phyloP scores from a whole-genome alignment of 164 flowering plant genomes.

The Aristolochia californica region DNA sequence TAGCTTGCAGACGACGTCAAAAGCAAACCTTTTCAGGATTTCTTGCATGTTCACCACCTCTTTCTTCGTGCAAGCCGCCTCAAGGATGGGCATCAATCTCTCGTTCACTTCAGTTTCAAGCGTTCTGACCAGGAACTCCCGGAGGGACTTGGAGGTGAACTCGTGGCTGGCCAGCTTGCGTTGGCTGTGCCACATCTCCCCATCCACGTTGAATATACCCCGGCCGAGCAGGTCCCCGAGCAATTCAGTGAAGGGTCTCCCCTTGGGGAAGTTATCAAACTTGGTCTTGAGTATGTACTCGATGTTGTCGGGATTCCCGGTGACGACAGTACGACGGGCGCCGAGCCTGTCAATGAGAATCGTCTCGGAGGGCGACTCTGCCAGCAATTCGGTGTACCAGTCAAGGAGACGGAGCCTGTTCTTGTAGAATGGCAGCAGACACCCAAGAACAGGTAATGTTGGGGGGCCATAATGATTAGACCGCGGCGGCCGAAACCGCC shows the following conservation, averaged over 20 bases:
- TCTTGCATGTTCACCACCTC: conserved; percentile 30
- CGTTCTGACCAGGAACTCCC: conserved; percentile 26
- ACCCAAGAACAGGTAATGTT: conserved; percentile 48
- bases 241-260: conserved; percentile 50
- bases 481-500: too few relatives aligned
- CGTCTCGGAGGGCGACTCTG: conserved; percentile 41
- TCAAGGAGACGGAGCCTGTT: conserved; percentile 43
- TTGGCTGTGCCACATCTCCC: conserved; percentile 46
- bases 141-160: conserved; percentile 37
- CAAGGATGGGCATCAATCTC: conserved; percentile 38
- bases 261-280: conserved; percentile 61
- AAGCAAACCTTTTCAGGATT: conserved; percentile 37
- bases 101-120: conserved; percentile 34
- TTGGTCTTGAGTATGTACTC: conserved; percentile 57
- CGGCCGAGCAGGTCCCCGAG: conserved; percentile 61
- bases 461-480: conserved; percentile 35
- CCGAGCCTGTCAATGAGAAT: conserved; percentile 42
- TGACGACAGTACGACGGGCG: conserved; percentile 37
- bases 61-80: conserved; percentile 15
- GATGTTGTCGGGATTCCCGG: conserved; percentile 58
- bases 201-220: conserved; percentile 72
- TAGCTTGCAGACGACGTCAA: conserved; percentile 42
- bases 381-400: conserved; percentile 65
- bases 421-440: conserved; percentile 39
- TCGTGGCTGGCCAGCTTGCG: conserved; percentile 56